Conservation (phyloP, 257 asterid genomes). For the Nicotiana tomentosiformis region DNA sequence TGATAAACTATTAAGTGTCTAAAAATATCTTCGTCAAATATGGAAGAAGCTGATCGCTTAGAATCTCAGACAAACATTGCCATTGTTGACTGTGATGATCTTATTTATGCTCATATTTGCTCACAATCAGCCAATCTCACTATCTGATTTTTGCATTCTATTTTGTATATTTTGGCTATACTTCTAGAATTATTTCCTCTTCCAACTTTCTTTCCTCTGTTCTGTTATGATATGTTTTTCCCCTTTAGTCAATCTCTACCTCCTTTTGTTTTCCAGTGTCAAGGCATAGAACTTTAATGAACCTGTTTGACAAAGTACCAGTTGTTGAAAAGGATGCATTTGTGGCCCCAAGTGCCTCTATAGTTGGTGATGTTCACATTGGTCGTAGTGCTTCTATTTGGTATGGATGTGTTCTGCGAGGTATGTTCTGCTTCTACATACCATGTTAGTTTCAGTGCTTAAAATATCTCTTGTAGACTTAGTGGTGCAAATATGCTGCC, state of each 20-base stretch:
- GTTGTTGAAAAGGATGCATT: slow-evolving; percentile 65
- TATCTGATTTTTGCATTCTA: neutral
- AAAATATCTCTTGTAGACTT: neutral
- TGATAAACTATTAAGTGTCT: neutral
- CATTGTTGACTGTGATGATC: neutral
- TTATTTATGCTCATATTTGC: neutral
- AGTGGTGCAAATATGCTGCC: neutral
- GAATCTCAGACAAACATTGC: neutral
- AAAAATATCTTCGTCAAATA: neutral
- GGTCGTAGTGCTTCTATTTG: slow-evolving; percentile 79
- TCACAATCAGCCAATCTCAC: neutral
- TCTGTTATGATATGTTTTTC: neutral
- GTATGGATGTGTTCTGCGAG: slow-evolving; percentile 95
- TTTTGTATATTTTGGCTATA: neutral
- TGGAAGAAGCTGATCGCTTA: neutral
- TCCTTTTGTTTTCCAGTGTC: slow-evolving; percentile 44
- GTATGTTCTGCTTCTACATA: slow-evolving; percentile 31
- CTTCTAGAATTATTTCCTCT: neutral
- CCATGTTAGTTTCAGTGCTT: neutral
- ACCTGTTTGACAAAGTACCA: slow-evolving; percentile 74
- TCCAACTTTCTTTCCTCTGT: neutral
- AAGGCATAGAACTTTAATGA: slow-evolving; percentile 88
- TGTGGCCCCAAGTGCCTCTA: slow-evolving; percentile 90
- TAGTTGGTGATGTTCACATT: slow-evolving; percentile 69
- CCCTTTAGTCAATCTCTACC: neutral